Percentiles rank a stretch among this genome's conserved stretches.
phyloP scores from a whole-genome alignment of 179 eudicot genomes.

The Nepenthes alata region DNA sequence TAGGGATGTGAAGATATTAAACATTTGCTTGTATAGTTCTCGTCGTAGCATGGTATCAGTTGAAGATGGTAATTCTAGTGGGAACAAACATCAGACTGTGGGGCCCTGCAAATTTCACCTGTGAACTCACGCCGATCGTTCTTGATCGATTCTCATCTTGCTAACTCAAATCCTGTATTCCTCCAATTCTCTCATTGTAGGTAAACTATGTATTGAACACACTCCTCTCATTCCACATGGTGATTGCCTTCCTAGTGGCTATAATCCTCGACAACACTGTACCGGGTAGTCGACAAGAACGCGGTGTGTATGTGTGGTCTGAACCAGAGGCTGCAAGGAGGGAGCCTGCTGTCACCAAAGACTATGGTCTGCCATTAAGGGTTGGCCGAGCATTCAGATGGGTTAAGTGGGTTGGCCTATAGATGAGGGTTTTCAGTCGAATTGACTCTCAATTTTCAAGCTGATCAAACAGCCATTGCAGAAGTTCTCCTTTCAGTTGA shows the following conservation, averaged over 20 bases:
- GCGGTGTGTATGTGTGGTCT: conserved; percentile 92
- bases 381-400: conserved; percentile 77
- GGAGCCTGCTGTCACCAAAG: conserved; percentile 83
- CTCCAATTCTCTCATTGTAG: conserved; percentile 28
- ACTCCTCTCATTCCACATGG: conserved; percentile 81
- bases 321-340: conserved; percentile 81
- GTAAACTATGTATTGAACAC: conserved; percentile 77
- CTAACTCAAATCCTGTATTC: neutral
- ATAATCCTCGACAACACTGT: conserved; percentile 81
- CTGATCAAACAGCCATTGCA: neutral
- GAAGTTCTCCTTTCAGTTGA: neutral
- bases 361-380: conserved; percentile 80
- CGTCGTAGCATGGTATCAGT: no score
- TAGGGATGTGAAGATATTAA: no score
- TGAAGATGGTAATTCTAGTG: no score
- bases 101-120: no score
- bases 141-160: no score
- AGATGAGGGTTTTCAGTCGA: neutral
- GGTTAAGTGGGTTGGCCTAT: conserved; percentile 93
- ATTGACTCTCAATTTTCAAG: neutral
- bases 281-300: conserved; percentile 84
- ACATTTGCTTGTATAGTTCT: no score
- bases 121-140: no score
- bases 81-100: no score
- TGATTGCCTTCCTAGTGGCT: conserved; percentile 81